Evolutionary conservation across 2,329 filamentous ascomycete genomes (phyloP), one percentile per base, ranked within the genome.

Genomic region (Ceratocystis albifundus): DNA sequence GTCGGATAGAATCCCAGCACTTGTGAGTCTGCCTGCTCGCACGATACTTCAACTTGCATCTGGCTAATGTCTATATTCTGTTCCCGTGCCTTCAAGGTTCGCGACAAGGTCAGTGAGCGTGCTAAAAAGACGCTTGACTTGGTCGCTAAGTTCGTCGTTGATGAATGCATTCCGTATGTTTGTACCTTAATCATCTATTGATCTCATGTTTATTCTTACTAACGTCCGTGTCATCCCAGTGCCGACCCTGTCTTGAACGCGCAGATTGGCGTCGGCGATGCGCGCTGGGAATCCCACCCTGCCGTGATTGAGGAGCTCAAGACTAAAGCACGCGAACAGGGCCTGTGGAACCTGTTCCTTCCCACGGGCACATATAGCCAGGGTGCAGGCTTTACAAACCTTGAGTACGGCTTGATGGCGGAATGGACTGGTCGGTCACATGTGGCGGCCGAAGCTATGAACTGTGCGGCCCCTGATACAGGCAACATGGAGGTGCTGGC

Each of bases 311-410:
- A 99, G 71, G 87, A 94, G 66, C 83, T 99, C 71, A 97, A 97
- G 82, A 80, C 78, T 70, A 89, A 91, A 76, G 94, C 93, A 57
- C 84, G 82, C 73, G 82, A 88, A 71, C 82, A 96, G 30, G 94
- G 93, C 1, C 81, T 99, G 59, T 99, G 94, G 94, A 99, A 99
- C 78, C 88, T 99, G 87, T 99, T 99, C 81, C 78, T 99, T 71
- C 90, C 94, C 70, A 93, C 89, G 79, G 91, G 87, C 72, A 92
- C 96, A 78, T 97, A 96, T 82, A 90, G 88, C 76, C 90, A 96
- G 79, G 95, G 91, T 0, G 91, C 93, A 28, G 94, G 94, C 44
- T 96, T 90, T 79, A 90, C 86, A 68, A 99, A 97, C 77, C 80
- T 99, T 69, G 94, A 99, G 78, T 99, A 99, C 74, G 94, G 92